These are phyloP conservation scores for Salix brachista DNA, from an alignment of 345 rosid genomes.

Conservation along the genomic window DNA sequence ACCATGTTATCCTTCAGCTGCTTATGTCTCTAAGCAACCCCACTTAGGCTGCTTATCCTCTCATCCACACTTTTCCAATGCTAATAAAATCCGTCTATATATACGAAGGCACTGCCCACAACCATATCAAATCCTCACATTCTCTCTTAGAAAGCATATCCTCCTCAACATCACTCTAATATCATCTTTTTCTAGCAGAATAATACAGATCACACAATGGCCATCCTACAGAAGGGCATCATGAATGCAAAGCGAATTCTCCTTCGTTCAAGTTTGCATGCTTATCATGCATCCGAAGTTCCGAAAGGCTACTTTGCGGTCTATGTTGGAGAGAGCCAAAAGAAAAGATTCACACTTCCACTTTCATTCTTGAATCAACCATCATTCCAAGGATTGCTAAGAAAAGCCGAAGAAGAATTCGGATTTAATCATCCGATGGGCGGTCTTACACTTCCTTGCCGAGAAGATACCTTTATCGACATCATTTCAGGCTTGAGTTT, in stretches of 20 bases:
- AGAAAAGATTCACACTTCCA: slow-evolving; percentile 6
- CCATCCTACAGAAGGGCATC: background rate
- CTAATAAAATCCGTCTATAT: slow-evolving; percentile 1
- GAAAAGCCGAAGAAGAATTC: slow-evolving; percentile 10
- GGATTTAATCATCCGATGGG: slow-evolving; percentile 13
- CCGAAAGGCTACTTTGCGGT: slow-evolving; percentile 8
- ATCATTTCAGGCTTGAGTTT: background rate
- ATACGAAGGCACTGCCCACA: background rate
- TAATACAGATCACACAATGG: background rate
- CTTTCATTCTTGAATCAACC: slow-evolving; percentile 3
- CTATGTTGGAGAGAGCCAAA: slow-evolving; percentile 10
- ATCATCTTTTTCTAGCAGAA: too few species aligned
- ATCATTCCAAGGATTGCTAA: slow-evolving; percentile 3
- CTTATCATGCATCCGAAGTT: background rate
- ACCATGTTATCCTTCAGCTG: slow-evolving; percentile 31
- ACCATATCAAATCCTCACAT: background rate
- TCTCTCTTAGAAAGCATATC: background rate
- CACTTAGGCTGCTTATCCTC: slow-evolving; percentile 13
- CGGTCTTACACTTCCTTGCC: slow-evolving; percentile 10
- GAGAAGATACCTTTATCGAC: slow-evolving; percentile 1
- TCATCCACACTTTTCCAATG: background rate
- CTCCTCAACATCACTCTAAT: background rate
- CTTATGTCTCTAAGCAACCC: slow-evolving; percentile 9
- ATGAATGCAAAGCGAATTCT: background rate
- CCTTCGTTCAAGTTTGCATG: background rate